Conservation (phyloP, 495 filamentous ascomycete species). For the Penicillium nucicola region DNA sequence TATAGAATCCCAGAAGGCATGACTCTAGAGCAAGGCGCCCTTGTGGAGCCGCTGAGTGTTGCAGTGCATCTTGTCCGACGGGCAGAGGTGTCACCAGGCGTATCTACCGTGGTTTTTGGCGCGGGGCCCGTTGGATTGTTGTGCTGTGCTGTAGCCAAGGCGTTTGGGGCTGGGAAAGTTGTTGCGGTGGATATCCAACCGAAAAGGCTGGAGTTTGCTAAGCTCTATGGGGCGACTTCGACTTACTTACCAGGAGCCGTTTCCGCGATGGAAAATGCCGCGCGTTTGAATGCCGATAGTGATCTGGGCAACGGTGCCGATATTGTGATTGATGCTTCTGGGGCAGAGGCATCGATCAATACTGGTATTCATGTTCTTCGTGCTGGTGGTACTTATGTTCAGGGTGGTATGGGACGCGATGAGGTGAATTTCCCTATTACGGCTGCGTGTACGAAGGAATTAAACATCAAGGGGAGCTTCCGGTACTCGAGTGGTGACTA, state of each 20-base stretch:
- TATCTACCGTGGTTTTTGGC: slow-evolving; percentile 37
- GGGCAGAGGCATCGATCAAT: slow-evolving; percentile 72
- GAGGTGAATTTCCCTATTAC: slow-evolving; percentile 79
- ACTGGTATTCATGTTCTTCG: slow-evolving; percentile 63
- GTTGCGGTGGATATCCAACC: slow-evolving; percentile 44
- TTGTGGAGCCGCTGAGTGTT: slow-evolving; percentile 78
- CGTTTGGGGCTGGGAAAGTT: slow-evolving; percentile 33
- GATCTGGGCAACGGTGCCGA: slow-evolving; percentile 57
- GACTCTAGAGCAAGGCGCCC: slow-evolving; percentile 70
- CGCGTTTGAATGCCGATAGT: slow-evolving; percentile 4
- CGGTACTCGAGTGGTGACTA: slow-evolving; percentile 78
- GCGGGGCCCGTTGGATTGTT: slow-evolving; percentile 39
- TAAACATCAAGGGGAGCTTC: slow-evolving; percentile 73
- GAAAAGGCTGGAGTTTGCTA: slow-evolving; percentile 21
- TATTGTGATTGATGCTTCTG: slow-evolving; percentile 73
- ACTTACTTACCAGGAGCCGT: not conserved
- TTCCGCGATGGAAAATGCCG: not conserved
- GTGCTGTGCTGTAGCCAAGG: slow-evolving; percentile 35
- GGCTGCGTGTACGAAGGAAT: slow-evolving; percentile 72
- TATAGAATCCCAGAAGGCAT: slow-evolving; percentile 70
- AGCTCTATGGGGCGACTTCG: slow-evolving; percentile 22
- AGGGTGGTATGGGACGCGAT: slow-evolving; percentile 76
- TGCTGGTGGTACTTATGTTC: slow-evolving; percentile 73
- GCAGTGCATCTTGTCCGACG: slow-evolving; percentile 57
- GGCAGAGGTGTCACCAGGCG: slow-evolving; percentile 22